These are phyloP conservation scores for Colletotrichum nymphaeae DNA, from an alignment of 2,329 filamentous ascomycete species.

Conservation along the genomic window DNA sequence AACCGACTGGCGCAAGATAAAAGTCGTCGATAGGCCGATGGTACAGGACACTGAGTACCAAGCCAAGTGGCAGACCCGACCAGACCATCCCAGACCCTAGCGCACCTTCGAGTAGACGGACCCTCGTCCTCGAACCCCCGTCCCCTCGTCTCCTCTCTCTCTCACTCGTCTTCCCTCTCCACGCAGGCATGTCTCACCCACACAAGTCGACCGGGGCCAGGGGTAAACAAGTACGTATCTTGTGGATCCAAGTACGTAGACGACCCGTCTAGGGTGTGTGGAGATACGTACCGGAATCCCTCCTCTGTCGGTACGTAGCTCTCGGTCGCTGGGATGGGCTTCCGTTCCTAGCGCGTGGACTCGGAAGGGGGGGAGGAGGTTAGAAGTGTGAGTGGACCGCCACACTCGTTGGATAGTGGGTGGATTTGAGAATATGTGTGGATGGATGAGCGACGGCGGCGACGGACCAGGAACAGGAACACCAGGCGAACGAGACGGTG, in stretches of 20 bases:
- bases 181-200: slow-evolving; percentile 60
- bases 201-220: slow-evolving; percentile 54
- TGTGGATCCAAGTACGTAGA: slow-evolving; percentile 22
- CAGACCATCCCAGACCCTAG: slow-evolving; percentile 40
- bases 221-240: slow-evolving; percentile 14
- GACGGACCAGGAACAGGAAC: slow-evolving; percentile 45
- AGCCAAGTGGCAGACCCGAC: slow-evolving; percentile 20
- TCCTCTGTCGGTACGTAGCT: background rate
- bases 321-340: slow-evolving; percentile 24
- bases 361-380: slow-evolving; percentile 15
- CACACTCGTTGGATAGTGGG: slow-evolving; percentile 1
- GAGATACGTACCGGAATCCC: slow-evolving; percentile 11
- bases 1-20: slow-evolving; percentile 50
- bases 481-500: slow-evolving; percentile 44
- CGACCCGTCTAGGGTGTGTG: background rate
- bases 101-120: slow-evolving; percentile 41
- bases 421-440: slow-evolving; percentile 41
- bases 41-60: slow-evolving; percentile 32
- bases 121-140: slow-evolving; percentile 40
- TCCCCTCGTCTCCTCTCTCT: slow-evolving; percentile 38
- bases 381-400: slow-evolving; percentile 14
- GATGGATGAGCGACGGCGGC: slow-evolving; percentile 27
- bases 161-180: slow-evolving; percentile 44
- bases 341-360: slow-evolving; percentile 27
- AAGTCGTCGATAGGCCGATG: slow-evolving; percentile 49